Evolutionary conservation across 805 yeast species (phyloP).

Genomic region (Yamadazyma endophytica): DNA sequence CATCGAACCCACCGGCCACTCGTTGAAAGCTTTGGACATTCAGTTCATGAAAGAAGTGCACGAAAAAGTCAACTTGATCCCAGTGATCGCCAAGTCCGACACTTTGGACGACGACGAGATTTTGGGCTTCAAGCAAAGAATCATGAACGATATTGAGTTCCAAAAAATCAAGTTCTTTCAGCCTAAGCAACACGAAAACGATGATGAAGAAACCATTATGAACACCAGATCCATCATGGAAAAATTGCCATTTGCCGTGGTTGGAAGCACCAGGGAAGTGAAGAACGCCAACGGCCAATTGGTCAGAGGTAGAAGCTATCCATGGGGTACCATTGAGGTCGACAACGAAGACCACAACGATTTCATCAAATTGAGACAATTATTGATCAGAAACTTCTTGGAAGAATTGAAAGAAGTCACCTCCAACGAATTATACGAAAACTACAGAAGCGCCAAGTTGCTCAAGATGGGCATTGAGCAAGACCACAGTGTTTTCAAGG

Average conservation of each 20-base stretch:
- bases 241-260: slow-evolving; percentile 86
- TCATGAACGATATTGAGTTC: slow-evolving; percentile 68
- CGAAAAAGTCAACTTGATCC: slow-evolving; percentile 88
- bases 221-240: slow-evolving; percentile 64
- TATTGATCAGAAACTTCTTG: slow-evolving; percentile 83
- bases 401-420: slow-evolving; percentile 93
- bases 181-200: slow-evolving; percentile 74
- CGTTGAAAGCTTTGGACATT: slow-evolving; percentile 83
- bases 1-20: slow-evolving; percentile 96
- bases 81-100: slow-evolving; percentile 92
- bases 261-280: slow-evolving; percentile 79
- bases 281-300: slow-evolving; percentile 67
- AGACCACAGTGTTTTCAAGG: slow-evolving; percentile 89
- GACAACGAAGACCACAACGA: slow-evolving; percentile 94
- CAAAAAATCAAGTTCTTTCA: slow-evolving; percentile 70
- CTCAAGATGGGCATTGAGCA: slow-evolving; percentile 81
- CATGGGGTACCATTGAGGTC: slow-evolving; percentile 96
- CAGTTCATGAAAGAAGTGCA: slow-evolving; percentile 83
- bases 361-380: slow-evolving; percentile 81
- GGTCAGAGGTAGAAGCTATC: slow-evolving; percentile 90
- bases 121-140: slow-evolving; percentile 66
- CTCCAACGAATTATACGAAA: slow-evolving; percentile 70
- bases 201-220: slow-evolving; percentile 76
- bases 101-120: slow-evolving; percentile 87
- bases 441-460: slow-evolving; percentile 83